Conservation (phyloP, 495 filamentous ascomycete species). For the Penicillium bialowiezense region DNA sequence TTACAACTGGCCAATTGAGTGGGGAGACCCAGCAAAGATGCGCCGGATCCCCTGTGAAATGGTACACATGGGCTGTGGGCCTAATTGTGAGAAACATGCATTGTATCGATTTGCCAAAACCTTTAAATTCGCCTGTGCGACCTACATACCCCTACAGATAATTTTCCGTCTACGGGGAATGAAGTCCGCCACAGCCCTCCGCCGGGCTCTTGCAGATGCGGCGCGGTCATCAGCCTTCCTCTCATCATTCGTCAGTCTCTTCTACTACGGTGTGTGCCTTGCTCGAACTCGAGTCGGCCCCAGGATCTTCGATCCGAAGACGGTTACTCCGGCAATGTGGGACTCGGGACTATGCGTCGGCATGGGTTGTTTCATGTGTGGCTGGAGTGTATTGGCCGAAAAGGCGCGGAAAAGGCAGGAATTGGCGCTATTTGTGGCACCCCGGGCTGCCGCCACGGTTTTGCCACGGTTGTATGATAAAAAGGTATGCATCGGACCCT, state of each 20-base stretch:
- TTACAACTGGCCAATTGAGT: constrained; percentile 62
- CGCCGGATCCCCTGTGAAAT: constrained; percentile 83
- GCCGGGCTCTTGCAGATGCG: constrained; percentile 56
- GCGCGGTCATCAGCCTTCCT: constrained; percentile 78
- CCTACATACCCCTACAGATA: constrained; percentile 78
- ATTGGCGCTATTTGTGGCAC: constrained; percentile 80
- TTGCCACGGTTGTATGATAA: constrained; percentile 71
- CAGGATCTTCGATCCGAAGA: constrained; percentile 53
- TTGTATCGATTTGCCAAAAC: constrained; percentile 65
- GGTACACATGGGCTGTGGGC: constrained; percentile 78
- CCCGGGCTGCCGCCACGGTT: constrained; percentile 73
- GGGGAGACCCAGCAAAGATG: constrained; percentile 73
- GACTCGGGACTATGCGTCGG: constrained; percentile 72
- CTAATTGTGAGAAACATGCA: constrained; percentile 78
- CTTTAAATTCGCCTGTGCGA: constrained; percentile 72
- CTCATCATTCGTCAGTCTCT: constrained; percentile 74
- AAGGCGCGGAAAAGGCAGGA: constrained; percentile 67
- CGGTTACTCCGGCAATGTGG: constrained; percentile 56
- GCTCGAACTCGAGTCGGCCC: constrained; percentile 79
- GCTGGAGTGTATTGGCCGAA: constrained; percentile 82
- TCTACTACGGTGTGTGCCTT: constrained; percentile 88
- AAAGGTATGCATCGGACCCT: constrained; percentile 42
- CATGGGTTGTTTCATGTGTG: constrained; percentile 74
- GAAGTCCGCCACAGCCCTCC: constrained; percentile 34
- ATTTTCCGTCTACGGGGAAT: constrained; percentile 58